Conservation (phyloP, 805 yeast species). For the Lipomyces sp. region DNA sequence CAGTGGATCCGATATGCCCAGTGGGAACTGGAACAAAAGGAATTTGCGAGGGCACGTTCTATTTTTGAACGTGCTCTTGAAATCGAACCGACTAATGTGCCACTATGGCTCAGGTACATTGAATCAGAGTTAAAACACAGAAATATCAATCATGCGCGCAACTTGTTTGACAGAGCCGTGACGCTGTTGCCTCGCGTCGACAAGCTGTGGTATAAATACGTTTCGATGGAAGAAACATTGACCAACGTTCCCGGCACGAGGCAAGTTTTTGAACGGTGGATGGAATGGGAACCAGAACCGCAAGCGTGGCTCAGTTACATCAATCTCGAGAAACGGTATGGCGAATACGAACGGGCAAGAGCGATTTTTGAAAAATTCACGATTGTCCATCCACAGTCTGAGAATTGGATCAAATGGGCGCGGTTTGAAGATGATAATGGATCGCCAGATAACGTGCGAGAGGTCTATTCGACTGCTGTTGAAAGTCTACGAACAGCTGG, state of each 20-base stretch:
- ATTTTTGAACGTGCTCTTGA: constrained; percentile 85
- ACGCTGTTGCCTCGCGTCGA: constrained; percentile 75
- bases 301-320: constrained; percentile 78
- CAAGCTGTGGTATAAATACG: constrained; percentile 84
- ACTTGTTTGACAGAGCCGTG: constrained; percentile 78
- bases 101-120: constrained; percentile 84
- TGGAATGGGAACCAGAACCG: constrained; percentile 68
- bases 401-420: constrained; percentile 78
- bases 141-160: constrained; percentile 86
- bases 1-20: constrained; percentile 93
- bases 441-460: constrained; percentile 54
- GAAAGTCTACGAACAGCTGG: constrained; percentile 53
- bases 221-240: constrained; percentile 79
- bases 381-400: constrained; percentile 55
- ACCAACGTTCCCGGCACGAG: constrained; percentile 67
- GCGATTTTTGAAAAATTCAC: constrained; percentile 62
- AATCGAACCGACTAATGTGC: constrained; percentile 73
- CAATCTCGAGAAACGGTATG: constrained; percentile 71
- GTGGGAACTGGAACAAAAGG: constrained; percentile 83
- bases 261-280: constrained; percentile 76
- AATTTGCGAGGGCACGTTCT: constrained; percentile 78
- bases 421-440: constrained; percentile 67
- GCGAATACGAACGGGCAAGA: constrained; percentile 62
- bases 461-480: constrained; percentile 68
- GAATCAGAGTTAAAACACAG: constrained; percentile 73